Conservation (phyloP, 73 alveolate species). For the Diophrys appendiculata region DNA sequence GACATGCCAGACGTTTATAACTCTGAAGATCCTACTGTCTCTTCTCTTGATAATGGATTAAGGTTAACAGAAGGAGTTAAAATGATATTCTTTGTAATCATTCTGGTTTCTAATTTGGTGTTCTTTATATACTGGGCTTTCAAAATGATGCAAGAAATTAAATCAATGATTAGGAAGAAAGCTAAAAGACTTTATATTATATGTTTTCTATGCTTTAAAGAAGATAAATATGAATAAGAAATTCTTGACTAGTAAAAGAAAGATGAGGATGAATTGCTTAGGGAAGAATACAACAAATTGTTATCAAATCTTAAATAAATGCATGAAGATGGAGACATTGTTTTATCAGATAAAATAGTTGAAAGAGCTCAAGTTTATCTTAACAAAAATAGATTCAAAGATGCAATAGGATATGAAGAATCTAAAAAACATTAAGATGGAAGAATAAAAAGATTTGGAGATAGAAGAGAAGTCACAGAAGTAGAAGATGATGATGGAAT, state of each 20-base stretch:
- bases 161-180: slow-evolving; percentile 21
- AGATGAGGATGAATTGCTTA: slow-evolving; percentile 16
- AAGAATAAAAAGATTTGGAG: too few species aligned
- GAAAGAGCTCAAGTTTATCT: slow-evolving; percentile 6
- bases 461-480: too few species aligned
- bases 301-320: neutral
- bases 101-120: slow-evolving; percentile 11
- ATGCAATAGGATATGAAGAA: too few species aligned
- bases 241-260: neutral
- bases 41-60: slow-evolving; percentile 7
- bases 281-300: slow-evolving; percentile 7
- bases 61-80: neutral
- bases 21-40: slow-evolving; percentile 7
- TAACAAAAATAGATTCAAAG: too few species aligned
- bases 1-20: slow-evolving; percentile 17
- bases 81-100: slow-evolving; percentile 8
- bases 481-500: too few species aligned
- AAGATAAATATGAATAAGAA: neutral
- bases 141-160: slow-evolving; percentile 37
- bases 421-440: too few species aligned
- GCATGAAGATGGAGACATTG: neutral
- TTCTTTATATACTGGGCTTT: slow-evolving; percentile 48
- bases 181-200: slow-evolving; percentile 8
- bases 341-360: neutral
- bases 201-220: slow-evolving; percentile 5